Base-by-base conservation (phyloP, 179 eudicot genomes). In the Actinidia arguta region DNA sequence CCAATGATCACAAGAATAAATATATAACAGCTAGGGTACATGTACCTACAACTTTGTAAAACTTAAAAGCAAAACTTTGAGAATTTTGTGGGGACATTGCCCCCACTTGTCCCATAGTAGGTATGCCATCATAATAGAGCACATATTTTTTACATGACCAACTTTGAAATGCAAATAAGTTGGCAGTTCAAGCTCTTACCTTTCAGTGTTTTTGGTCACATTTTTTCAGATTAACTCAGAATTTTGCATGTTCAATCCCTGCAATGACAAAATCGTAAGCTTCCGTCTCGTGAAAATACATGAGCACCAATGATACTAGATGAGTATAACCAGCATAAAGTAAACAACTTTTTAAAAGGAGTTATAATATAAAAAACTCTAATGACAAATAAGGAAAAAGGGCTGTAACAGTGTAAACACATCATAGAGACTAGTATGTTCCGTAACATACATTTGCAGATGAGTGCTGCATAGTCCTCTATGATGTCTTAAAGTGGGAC, bases 381-480 rank as follows among this genome's bases (percentile, higher is more conserved):
- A 75, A 56, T 24, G 31, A 42, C 24, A 25, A 6, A 14, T 7
- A 27, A 52, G 14, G 8, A 74, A 74, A 51, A 13, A 22, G 76
- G 16, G 25, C 58, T 22, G 18, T 22, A 24, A 50, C 13, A 6
- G 78, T 63, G 3, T 24, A 31, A 31, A 31, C 17, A 70, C 8
- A 8, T 5, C 17, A 54, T 1, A 24, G 74, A 24, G n/a, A 66
- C 17, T 52, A 77, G 71, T 3, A 42, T 4, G 70, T 36, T 47
- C 31, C 13, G 56, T 67, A 71, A 70, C 86, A 62, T 86, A 88
- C 90, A 72, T 85, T 88, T 82, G 83, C 79, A 61, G 83, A 83
- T 78, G 82, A 86, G 73, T 73, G 86, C 51, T 86, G 89, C 69
- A 81, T 79, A 17, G 89, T 88, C 78, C 89, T 85, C 73, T 82